These are phyloP conservation scores for Fusarium solani-melongenae DNA, from an alignment of 2,329 filamentous ascomycete species.

Conservation along the genomic window DNA sequence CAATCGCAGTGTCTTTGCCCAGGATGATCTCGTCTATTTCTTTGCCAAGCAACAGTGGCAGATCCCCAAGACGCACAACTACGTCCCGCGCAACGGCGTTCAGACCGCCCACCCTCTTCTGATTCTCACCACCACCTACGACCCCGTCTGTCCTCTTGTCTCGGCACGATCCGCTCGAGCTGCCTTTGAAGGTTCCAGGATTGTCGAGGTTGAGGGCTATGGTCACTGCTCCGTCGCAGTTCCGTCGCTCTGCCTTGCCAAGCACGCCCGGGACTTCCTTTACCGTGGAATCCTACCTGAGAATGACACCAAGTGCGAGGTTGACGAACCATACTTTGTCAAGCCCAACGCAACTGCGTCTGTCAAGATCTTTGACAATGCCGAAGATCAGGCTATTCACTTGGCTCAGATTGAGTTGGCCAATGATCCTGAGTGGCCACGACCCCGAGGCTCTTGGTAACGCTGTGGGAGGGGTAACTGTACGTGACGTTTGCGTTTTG, in stretches of 20 bases:
- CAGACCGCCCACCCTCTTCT: conserved; percentile 46
- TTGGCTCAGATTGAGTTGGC: conserved; percentile 31
- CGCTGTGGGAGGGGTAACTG: not conserved
- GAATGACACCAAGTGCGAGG: conserved; percentile 50
- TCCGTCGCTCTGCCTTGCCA: conserved; percentile 50
- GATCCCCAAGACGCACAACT: conserved; percentile 45
- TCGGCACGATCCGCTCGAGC: conserved; percentile 51
- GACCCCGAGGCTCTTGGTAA: not conserved
- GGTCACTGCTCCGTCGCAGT: conserved; percentile 55
- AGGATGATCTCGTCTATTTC: conserved; percentile 45
- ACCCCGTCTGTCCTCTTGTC: conserved; percentile 63
- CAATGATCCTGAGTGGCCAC: conserved; percentile 25
- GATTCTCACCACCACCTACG: conserved; percentile 46
- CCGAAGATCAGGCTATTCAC: conserved; percentile 33
- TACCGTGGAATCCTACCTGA: conserved; percentile 52
- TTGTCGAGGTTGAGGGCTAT: conserved; percentile 56
- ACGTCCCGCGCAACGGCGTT: conserved; percentile 46
- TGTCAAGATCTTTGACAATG: conserved; percentile 1
- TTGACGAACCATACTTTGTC: conserved; percentile 52
- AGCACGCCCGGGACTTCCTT: conserved; percentile 51
- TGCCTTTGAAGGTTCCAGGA: conserved; percentile 50
- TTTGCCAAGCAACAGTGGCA: conserved; percentile 47
- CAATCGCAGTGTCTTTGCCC: conserved; percentile 47
- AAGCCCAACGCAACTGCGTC: conserved; percentile 14
- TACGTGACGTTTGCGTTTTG: not conserved